These are phyloP conservation scores for Schizopora paradoxa DNA, from an alignment of 1,284 basidiomycete species.

Conservation along the genomic window DNA sequence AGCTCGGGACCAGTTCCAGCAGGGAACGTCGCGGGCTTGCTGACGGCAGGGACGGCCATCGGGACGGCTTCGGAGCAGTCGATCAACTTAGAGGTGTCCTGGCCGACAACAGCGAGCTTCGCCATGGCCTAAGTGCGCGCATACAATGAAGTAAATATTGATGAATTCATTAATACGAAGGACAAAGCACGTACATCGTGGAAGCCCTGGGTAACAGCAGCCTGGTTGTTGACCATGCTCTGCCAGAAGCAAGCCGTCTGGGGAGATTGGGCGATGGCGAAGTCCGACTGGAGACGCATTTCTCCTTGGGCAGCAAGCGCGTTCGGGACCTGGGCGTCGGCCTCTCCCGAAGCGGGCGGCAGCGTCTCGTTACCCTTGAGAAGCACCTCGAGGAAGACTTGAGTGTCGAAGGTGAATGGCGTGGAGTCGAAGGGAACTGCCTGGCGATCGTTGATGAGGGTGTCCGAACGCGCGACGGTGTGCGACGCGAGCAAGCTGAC, in stretches of 20 bases:
- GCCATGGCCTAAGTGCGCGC: constrained; percentile 17
- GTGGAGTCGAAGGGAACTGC: constrained; percentile 20
- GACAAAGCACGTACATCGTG: no score
- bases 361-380: constrained; percentile 16
- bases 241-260: constrained; percentile 22
- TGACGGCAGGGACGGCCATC: neutral
- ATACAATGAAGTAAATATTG: constrained; percentile 19
- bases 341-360: constrained; percentile 15
- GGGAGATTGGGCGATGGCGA: constrained; percentile 21
- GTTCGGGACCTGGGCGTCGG: constrained; percentile 9
- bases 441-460: constrained; percentile 15
- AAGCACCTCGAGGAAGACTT: constrained; percentile 20
- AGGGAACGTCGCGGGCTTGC: constrained; percentile 12
- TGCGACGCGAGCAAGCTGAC: constrained; percentile 25
- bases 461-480: constrained; percentile 18
- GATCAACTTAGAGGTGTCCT: constrained; percentile 10
- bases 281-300: constrained; percentile 17
- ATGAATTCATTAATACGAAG: no score
- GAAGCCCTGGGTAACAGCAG: no score
- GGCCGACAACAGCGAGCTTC: constrained; percentile 1
- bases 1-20: constrained; percentile 13
- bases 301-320: constrained; percentile 8
- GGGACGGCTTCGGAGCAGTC: constrained; percentile 19
- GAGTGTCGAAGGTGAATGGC: constrained; percentile 20
- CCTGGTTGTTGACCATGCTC: constrained; percentile 18